Conservation (phyloP, 768 basidiomycete genomes). For the Calocera cornea region DNA sequence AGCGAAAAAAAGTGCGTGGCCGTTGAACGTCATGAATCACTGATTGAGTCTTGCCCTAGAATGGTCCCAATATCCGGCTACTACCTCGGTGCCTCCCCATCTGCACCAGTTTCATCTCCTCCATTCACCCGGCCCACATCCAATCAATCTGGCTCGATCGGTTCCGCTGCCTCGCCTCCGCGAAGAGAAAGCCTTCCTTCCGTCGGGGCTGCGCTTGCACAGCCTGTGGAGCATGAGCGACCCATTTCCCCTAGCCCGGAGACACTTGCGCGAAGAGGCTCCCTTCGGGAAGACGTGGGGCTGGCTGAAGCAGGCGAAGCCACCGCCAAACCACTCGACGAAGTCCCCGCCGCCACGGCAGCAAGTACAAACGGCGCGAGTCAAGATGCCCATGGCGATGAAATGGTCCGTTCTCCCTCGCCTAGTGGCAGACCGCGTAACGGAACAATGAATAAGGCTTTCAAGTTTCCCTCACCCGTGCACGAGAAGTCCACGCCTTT, state of each 20-base stretch:
- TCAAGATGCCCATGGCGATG: neutral
- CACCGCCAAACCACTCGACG: conserved; percentile 13
- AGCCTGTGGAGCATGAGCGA: neutral
- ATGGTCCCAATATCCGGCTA: conserved; percentile 77
- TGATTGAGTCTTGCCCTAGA: conserved; percentile 26
- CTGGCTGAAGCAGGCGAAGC: conserved; percentile 14
- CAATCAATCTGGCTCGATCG: conserved; percentile 17
- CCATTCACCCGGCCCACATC: conserved; percentile 49
- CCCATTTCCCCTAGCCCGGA: neutral
- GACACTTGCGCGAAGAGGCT: neutral
- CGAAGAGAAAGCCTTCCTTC: neutral
- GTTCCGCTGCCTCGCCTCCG: neutral
- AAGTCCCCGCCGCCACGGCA: conserved; percentile 5
- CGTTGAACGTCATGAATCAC: neutral
- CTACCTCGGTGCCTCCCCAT: conserved; percentile 60
- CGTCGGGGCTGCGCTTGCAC: neutral
- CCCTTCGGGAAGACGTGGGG: conserved; percentile 13
- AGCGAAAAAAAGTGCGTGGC: conserved; percentile 62
- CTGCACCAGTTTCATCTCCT: conserved; percentile 29
- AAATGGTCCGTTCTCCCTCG: neutral
- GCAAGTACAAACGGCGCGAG: neutral
- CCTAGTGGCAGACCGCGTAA: conserved; percentile 24
- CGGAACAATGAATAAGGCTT: conserved; percentile 67
- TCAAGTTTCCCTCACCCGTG: conserved; percentile 44
- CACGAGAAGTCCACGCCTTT: neutral